These are phyloP conservation scores for Eucalyptus leucophloia DNA, from an alignment of 345 rosid species.

Conservation along the genomic window DNA sequence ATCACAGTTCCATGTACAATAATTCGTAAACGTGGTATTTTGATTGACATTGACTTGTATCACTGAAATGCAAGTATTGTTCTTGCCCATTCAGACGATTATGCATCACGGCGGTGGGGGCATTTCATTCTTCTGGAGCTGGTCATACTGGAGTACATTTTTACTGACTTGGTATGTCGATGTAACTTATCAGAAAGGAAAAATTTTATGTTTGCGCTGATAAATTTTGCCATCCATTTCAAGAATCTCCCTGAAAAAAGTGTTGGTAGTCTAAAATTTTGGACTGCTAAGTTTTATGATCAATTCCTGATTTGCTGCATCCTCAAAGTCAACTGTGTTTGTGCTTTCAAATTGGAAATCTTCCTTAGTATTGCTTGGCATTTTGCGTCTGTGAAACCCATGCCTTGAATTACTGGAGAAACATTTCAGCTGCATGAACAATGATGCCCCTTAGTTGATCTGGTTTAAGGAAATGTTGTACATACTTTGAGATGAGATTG, in stretches of 20 bases:
- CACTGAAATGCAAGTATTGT: not conserved
- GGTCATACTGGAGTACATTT: conserved; percentile 98
- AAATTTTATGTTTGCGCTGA: not conserved
- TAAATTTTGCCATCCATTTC: not conserved
- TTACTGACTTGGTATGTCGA: conserved; percentile 80
- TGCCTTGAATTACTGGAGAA: not conserved
- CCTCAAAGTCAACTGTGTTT: not conserved
- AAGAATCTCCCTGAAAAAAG: not conserved
- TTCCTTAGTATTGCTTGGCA: not conserved
- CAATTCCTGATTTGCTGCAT: not conserved
- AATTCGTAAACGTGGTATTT: not conserved
- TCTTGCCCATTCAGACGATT: not conserved
- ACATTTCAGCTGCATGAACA: not conserved
- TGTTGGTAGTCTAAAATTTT: not conserved
- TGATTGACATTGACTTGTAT: not conserved
- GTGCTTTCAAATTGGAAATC: not conserved
- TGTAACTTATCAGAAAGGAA: not conserved
- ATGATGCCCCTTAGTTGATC: not conserved
- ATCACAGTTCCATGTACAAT: not conserved
- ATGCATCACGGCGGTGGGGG: not conserved
- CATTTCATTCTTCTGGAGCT: conserved; percentile 83
- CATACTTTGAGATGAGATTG: not conserved
- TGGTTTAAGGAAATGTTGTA: not conserved
- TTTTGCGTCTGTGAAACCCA: not conserved
- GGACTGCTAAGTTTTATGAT: not conserved